These are phyloP conservation scores for Dryas octopetala DNA, from an alignment of 306 rosid species.

Conservation along the genomic window DNA sequence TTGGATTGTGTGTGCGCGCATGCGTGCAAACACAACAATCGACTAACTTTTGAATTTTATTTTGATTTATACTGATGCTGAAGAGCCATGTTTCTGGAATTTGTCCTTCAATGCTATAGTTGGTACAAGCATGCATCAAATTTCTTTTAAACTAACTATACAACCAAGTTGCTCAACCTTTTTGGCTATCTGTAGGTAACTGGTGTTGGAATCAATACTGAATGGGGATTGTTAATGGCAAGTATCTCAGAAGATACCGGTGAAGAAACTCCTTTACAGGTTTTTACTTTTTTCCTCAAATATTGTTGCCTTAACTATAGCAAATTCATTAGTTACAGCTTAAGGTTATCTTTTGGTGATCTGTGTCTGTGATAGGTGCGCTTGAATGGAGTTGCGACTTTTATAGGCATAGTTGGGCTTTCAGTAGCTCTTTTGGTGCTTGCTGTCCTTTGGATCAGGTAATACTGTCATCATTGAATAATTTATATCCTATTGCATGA, in stretches of 20 bases:
- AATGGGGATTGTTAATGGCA: constrained; percentile 99
- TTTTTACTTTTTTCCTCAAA: constrained; percentile 27
- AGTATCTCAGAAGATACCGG: constrained; percentile 96
- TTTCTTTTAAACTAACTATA: background rate
- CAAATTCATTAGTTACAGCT: constrained; percentile 16
- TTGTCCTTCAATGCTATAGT: background rate
- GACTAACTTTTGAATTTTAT: background rate
- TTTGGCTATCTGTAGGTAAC: constrained; percentile 65
- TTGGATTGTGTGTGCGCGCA: background rate
- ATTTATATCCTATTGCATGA: constrained; percentile 9
- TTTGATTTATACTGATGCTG: background rate
- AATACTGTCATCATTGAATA: constrained; percentile 21
- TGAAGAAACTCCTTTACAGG: constrained; percentile 99
- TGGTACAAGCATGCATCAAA: background rate
- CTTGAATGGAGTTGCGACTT: constrained; percentile 97
- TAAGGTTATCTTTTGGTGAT: constrained; percentile 26
- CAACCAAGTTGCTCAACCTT: constrained; percentile 12
- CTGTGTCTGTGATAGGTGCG: constrained; percentile 67
- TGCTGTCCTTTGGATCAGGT: constrained; percentile 82
- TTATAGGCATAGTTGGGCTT: constrained; percentile 94
- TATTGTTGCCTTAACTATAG: constrained; percentile 23
- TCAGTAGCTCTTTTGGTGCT: constrained; percentile 78
- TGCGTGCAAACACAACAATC: background rate
- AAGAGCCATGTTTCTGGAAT: background rate
- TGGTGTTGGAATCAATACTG: constrained; percentile 95